phyloP scores from a whole-genome alignment of 495 filamentous ascomycete species.

The Xylaria acuta region DNA sequence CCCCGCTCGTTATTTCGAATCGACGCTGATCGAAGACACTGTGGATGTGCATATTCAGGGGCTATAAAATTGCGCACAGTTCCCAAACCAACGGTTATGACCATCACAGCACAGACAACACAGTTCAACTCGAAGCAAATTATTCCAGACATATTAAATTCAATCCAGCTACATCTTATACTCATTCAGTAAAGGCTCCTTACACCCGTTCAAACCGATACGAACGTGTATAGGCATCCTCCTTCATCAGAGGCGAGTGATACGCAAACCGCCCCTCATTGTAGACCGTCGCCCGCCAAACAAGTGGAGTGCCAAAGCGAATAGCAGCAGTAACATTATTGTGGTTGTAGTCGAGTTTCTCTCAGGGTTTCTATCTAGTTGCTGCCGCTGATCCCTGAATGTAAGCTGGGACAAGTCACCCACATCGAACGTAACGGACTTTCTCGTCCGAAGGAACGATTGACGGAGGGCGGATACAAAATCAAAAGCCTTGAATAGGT shows the following conservation, averaged over 20 bases:
- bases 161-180: too few relatives aligned
- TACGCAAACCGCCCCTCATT: background rate
- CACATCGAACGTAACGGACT: background rate
- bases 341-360: constrained; percentile 2
- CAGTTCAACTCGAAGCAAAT: too few relatives aligned
- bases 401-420: background rate
- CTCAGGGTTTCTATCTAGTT: background rate
- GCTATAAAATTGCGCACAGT: too few relatives aligned
- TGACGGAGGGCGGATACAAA: background rate
- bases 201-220: background rate
- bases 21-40: too few relatives aligned
- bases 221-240: background rate
- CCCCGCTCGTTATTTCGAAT: too few relatives aligned
- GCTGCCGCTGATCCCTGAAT: background rate
- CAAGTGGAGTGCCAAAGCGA: background rate
- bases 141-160: too few relatives aligned
- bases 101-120: too few relatives aligned
- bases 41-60: too few relatives aligned
- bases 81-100: too few relatives aligned
- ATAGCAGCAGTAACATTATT: background rate
- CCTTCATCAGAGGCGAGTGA: constrained; percentile 4
- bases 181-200: background rate
- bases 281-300: background rate
- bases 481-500: background rate
- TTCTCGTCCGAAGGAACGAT: background rate